Percentiles rank a stretch among this genome's conserved stretches.
Conservation (phyloP, 345 rosid species). For the Acer yangbiense region DNA sequence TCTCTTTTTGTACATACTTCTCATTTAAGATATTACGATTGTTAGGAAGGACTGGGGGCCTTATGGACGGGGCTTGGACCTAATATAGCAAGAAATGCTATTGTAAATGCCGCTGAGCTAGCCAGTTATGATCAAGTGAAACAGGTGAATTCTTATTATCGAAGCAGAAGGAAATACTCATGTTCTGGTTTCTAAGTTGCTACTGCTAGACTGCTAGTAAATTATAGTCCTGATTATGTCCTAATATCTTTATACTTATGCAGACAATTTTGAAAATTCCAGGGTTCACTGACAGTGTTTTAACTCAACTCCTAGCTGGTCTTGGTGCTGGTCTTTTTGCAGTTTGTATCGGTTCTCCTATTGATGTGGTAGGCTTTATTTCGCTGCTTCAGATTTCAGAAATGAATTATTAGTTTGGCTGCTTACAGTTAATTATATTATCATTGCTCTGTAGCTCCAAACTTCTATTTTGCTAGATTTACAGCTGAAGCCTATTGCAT, state of each 20-base stretch:
- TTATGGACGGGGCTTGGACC: conserved; percentile 98
- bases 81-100: conserved; percentile 90
- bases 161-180: not conserved
- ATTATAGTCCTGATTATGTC: conserved; percentile 20
- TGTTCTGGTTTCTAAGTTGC: not conserved
- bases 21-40: conserved; percentile 1
- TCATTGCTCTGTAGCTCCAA: not conserved
- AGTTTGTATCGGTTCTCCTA: conserved; percentile 92
- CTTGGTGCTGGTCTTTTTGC: conserved; percentile 95
- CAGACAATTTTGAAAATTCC: conserved; percentile 97
- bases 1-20: conserved; percentile 6
- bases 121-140: conserved; percentile 98
- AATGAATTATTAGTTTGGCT: not conserved
- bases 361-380: conserved; percentile 73
- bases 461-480: conserved; percentile 2
- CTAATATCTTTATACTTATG: conserved; percentile 56
- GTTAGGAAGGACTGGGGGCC: conserved; percentile 82
- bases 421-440: not conserved
- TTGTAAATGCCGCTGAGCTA: conserved; percentile 95
- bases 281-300: conserved; percentile 75
- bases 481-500: not conserved
- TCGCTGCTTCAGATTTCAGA: conserved; percentile 12
- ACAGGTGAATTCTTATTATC: conserved; percentile 45
- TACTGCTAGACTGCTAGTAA: conserved; percentile 7
- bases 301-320: conserved; percentile 88